Evolutionary conservation across 1,284 basidiomycete species (phyloP).

Genomic region (Singerocomus inundabilis): DNA sequence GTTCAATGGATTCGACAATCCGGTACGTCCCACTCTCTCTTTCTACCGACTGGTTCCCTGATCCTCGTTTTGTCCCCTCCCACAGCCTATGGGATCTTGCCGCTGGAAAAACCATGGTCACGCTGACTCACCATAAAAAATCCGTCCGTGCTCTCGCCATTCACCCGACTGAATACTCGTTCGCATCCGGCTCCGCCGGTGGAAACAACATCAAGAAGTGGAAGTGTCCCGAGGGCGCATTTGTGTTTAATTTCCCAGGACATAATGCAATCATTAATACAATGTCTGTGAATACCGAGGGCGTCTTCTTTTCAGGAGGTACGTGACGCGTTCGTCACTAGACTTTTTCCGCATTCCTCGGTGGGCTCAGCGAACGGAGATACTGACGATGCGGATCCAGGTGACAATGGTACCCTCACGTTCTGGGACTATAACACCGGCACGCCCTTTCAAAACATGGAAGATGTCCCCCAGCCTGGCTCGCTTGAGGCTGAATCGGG

Average conservation of each 20-base stretch:
- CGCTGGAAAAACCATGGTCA: constrained; percentile 94
- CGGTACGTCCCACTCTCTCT: constrained; percentile 47
- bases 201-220: constrained; percentile 99
- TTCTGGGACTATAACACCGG: constrained; percentile 97
- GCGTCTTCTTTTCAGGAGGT: constrained; percentile 97
- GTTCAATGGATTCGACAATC: constrained; percentile 97
- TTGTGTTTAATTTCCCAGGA: constrained; percentile 94
- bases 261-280: constrained; percentile 99
- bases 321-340: not conserved
- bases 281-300: constrained; percentile 89
- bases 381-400: constrained; percentile 38
- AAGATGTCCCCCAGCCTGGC: constrained; percentile 95
- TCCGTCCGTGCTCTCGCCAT: constrained; percentile 91
- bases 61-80: not conserved
- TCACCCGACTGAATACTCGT: constrained; percentile 95
- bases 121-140: constrained; percentile 98
- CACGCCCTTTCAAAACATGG: constrained; percentile 90
- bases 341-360: not conserved
- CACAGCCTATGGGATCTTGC: constrained; percentile 95
- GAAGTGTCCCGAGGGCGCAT: constrained; percentile 95
- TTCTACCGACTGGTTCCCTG: not conserved
- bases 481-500: constrained; percentile 96
- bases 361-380: not conserved
- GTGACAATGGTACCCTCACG: constrained; percentile 85
- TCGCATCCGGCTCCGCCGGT: constrained; percentile 92